Conservation (phyloP, 768 basidiomycete genomes). For the Mycena rosella region DNA sequence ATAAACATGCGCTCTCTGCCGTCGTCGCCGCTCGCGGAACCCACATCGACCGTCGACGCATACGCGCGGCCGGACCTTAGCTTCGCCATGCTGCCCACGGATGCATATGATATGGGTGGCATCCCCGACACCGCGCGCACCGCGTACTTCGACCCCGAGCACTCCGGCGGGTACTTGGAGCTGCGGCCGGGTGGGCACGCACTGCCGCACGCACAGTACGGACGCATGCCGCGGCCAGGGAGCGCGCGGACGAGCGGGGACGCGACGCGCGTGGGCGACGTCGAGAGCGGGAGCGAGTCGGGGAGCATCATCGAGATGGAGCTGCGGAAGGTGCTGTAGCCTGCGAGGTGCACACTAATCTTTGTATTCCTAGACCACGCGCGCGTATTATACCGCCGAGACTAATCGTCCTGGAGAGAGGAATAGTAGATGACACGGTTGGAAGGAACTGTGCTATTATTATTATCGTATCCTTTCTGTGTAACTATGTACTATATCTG, state of each 20-base stretch:
- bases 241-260: conserved; percentile 28
- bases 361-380: no score
- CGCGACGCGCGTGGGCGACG: conserved; percentile 13
- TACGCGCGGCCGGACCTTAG: conserved; percentile 5
- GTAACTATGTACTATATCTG: no score
- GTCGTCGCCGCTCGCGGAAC: not conserved
- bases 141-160: not conserved
- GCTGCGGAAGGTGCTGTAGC: not conserved
- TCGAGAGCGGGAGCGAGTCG: not conserved
- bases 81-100: not conserved
- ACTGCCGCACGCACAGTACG: not conserved
- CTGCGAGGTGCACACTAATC: no score
- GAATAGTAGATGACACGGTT: not conserved
- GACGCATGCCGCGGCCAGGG: not conserved
- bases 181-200: not conserved
- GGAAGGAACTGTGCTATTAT: not conserved
- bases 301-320: conserved; percentile 15
- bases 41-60: not conserved
- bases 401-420: no score
- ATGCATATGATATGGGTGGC: not conserved
- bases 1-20: conserved; percentile 35
- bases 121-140: conserved; percentile 20
- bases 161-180: not conserved
- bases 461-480: conserved; percentile 13
- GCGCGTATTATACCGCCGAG: no score